These are phyloP conservation scores for Sporothrix variecibatus DNA, from an alignment of 2,329 filamentous ascomycete genomes.

Conservation along the genomic window DNA sequence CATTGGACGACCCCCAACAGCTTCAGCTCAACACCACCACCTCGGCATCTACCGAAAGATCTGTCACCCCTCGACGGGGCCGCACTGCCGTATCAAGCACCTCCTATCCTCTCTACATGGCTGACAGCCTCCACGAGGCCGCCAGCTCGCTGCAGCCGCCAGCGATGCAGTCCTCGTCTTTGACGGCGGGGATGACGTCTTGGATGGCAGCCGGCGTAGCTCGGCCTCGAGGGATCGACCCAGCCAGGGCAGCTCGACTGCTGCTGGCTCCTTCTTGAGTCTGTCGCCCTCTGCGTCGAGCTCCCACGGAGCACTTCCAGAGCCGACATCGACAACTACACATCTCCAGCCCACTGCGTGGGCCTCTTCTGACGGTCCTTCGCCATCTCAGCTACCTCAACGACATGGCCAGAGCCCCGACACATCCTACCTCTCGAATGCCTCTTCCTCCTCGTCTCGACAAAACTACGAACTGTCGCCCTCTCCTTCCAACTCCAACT, in stretches of 20 bases:
- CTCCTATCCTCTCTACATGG: not conserved
- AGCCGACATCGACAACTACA: not conserved
- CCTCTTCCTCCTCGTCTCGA: constrained; percentile 4
- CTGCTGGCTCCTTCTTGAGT: not conserved
- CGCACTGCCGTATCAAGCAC: not conserved
- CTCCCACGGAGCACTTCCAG: not conserved
- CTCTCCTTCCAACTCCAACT: not conserved
- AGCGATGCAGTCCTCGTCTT: not conserved
- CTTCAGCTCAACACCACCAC: not conserved
- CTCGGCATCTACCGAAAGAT: not conserved
- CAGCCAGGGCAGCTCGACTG: constrained; percentile 6
- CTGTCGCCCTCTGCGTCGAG: not conserved
- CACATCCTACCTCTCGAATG: not conserved
- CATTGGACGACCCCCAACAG: not conserved
- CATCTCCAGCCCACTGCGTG: not conserved
- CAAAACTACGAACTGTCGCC: not conserved
- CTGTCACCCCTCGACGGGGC: not conserved
- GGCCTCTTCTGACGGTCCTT: not conserved
- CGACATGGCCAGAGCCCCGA: not conserved
- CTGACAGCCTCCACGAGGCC: constrained; percentile 24
- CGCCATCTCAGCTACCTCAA: not conserved
- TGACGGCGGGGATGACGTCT: not conserved
- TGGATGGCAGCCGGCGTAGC: not conserved
- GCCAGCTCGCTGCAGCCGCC: constrained; percentile 8
- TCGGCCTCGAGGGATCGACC: constrained; percentile 13